Conservation (phyloP, 2,329 filamentous ascomycete genomes). For the Cryphonectria parasitica region DNA sequence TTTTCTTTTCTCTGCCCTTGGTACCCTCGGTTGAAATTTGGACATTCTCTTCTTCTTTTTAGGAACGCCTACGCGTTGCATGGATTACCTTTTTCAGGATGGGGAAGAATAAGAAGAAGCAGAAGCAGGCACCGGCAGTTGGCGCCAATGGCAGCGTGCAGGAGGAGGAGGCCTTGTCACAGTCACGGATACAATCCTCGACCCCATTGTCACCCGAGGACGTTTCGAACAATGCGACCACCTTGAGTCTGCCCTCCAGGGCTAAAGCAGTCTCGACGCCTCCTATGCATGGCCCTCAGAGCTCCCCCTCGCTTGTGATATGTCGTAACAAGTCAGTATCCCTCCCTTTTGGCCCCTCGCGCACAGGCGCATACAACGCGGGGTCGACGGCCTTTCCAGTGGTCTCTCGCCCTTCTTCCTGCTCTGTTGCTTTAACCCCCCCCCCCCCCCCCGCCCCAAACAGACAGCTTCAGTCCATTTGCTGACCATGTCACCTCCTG, state of each 20-base stretch:
- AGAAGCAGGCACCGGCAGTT: slow-evolving; percentile 33
- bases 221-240: not conserved
- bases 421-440: too few species aligned
- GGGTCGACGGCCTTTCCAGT: not conserved
- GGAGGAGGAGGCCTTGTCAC: not conserved
- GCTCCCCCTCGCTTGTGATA: slow-evolving; percentile 59
- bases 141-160: slow-evolving; percentile 35
- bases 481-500: slow-evolving; percentile 10
- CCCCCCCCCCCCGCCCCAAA: too few species aligned
- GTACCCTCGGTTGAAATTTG: not conserved
- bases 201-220: not conserved
- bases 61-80: not conserved
- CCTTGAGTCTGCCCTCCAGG: slow-evolving; percentile 21
- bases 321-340: slow-evolving; percentile 70
- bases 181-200: not conserved
- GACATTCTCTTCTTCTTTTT: not conserved
- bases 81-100: slow-evolving; percentile 37
- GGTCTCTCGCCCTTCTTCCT: too few species aligned
- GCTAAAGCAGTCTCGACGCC: slow-evolving; percentile 32
- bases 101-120: slow-evolving; percentile 54
- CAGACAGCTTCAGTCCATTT: slow-evolving; percentile 6
- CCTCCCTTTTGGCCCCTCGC: not conserved
- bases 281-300: slow-evolving; percentile 35
- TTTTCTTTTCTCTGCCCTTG: not conserved
- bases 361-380: not conserved